phyloP scores from a whole-genome alignment of 1,284 basidiomycete genomes.

The Phellinidium pouzarii region DNA sequence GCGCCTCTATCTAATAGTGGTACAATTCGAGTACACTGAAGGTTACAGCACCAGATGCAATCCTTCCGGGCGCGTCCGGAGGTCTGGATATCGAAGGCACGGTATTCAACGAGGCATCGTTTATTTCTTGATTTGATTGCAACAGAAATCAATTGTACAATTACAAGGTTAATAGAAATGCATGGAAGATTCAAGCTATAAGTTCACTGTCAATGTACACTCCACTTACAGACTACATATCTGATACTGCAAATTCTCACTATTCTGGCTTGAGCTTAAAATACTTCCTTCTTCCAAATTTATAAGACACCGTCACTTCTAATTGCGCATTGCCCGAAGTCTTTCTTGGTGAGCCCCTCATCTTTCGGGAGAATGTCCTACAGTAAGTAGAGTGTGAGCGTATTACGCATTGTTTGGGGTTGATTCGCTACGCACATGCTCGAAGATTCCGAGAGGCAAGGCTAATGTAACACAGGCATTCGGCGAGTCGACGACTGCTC shows the following conservation, averaged over 20 bases:
- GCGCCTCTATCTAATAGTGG: slow-evolving; percentile 51
- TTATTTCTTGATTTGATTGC: slow-evolving; percentile 58
- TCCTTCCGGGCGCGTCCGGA: slow-evolving; percentile 38
- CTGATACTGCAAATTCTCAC: background rate
- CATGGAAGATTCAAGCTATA: background rate
- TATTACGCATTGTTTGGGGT: background rate
- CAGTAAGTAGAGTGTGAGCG: background rate
- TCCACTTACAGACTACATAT: background rate
- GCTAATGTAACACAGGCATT: slow-evolving; percentile 73
- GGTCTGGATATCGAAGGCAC: slow-evolving; percentile 60
- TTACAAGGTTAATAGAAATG: background rate
- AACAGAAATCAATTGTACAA: background rate
- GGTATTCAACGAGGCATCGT: slow-evolving; percentile 86
- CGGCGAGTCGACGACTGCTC: slow-evolving; percentile 68
- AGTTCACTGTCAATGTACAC: background rate
- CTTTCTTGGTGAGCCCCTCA: slow-evolving; percentile 48
- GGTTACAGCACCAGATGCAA: slow-evolving; percentile 55
- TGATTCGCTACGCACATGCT: slow-evolving; percentile 40
- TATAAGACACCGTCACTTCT: slow-evolving; percentile 51
- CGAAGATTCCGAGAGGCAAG: slow-evolving; percentile 67
- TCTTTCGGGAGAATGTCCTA: slow-evolving; percentile 60
- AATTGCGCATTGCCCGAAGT: slow-evolving; percentile 62
- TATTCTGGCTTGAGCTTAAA: background rate
- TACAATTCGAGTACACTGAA: slow-evolving; percentile 67
- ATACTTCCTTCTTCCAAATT: background rate